Evolutionary conservation across 116 monocot species (phyloP).

Genomic region (Cymodocea nodosa): DNA sequence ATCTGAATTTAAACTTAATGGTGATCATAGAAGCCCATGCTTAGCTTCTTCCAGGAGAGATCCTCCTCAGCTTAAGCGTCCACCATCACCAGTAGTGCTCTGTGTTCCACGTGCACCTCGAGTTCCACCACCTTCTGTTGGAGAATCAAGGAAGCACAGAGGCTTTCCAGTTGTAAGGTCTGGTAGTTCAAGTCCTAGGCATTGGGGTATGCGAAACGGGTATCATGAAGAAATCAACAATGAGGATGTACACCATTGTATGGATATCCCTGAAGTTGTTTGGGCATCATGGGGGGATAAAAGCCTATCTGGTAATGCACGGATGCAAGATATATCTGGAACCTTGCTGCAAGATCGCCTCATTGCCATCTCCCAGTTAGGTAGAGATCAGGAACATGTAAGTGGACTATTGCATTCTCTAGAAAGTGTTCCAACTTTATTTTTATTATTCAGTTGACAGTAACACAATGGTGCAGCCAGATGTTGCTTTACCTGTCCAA

Average conservation of each 20-base stretch:
- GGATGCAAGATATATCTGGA: conserved; percentile 56
- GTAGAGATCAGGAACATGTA: conserved; percentile 91
- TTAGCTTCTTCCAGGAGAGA: conserved; percentile 66
- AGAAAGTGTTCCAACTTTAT: conserved; percentile 1
- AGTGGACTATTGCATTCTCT: conserved; percentile 8
- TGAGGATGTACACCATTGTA: conserved; percentile 30
- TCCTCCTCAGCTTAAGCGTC: conserved; percentile 51
- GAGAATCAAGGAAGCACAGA: conserved; percentile 70
- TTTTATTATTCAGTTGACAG: conserved; percentile 4
- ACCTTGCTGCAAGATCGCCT: conserved; percentile 67
- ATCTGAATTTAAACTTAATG: conserved; percentile 67
- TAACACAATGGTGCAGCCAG: conserved; percentile 52
- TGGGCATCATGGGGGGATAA: conserved; percentile 75
- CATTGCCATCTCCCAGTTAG: conserved; percentile 55
- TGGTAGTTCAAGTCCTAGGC: conserved; percentile 96
- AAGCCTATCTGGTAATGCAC: conserved; percentile 23
- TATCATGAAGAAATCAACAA: conserved; percentile 45
- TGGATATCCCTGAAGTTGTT: conserved; percentile 91
- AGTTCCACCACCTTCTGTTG: conserved; percentile 75
- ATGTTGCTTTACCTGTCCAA: conserved; percentile 79
- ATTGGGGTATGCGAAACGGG: conserved; percentile 74
- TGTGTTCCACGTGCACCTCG: conserved; percentile 80
- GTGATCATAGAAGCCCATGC: conserved; percentile 72
- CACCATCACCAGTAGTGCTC: conserved; percentile 97
- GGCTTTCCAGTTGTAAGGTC: conserved; percentile 91